Evolutionary conservation across 345 rosid species (phyloP).

Genomic region (Syzygium aqueum): DNA sequence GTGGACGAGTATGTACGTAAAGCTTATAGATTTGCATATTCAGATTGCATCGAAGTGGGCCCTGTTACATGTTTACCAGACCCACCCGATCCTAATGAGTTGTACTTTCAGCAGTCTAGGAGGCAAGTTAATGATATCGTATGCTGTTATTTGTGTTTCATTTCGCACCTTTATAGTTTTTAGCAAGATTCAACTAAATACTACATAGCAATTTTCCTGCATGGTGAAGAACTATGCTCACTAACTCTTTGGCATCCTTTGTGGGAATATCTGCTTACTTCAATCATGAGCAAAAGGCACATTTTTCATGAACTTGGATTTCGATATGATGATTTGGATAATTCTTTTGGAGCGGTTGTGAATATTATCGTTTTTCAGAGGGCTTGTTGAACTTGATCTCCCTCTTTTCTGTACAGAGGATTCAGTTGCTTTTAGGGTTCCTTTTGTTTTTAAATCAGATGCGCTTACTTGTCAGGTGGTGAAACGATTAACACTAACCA

Average conservation of each 20-base stretch:
- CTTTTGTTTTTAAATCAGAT: neutral
- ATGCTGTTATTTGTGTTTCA: neutral
- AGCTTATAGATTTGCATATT: conserved; percentile 97
- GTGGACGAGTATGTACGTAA: conserved; percentile 97
- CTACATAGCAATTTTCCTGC: neutral
- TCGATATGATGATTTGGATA: neutral
- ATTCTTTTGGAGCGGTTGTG: neutral
- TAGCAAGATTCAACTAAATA: neutral
- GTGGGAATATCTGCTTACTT: neutral
- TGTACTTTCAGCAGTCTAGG: conserved; percentile 94
- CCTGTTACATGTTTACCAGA: conserved; percentile 86
- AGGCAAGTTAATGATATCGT: conserved; percentile 30
- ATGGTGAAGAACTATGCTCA: neutral
- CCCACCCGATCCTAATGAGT: conserved; percentile 92
- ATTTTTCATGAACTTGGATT: neutral
- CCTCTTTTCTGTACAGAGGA: neutral
- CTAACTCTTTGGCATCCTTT: neutral
- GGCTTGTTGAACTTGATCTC: neutral
- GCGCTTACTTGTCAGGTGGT: conserved; percentile 1
- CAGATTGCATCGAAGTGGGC: conserved; percentile 94
- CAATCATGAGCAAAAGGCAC: neutral
- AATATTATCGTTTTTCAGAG: neutral
- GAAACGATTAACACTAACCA: neutral
- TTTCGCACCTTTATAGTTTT: neutral
- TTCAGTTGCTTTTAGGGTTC: neutral